These are phyloP conservation scores for Immersiella caudata DNA, from an alignment of 495 filamentous ascomycete genomes.

Conservation along the genomic window DNA sequence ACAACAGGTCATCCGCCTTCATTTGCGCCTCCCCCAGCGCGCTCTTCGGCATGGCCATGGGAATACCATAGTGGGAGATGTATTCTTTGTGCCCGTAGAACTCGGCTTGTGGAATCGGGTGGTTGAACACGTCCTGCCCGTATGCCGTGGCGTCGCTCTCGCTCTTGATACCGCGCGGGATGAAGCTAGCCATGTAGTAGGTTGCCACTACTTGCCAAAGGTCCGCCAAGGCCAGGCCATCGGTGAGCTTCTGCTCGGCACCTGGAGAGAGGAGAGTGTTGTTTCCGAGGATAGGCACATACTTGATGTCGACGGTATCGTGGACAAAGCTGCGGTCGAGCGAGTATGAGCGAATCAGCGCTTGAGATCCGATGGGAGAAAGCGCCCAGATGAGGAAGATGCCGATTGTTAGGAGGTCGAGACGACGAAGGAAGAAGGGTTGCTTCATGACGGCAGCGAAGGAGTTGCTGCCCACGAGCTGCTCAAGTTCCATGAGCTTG, in stretches of 20 bases:
- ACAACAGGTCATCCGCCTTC: neutral
- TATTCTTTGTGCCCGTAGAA: neutral
- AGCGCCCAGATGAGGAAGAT: slow-evolving; percentile 20
- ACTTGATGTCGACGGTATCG: neutral
- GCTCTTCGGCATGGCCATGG: neutral
- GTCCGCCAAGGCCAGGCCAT: neutral
- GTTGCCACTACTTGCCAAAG: slow-evolving; percentile 7
- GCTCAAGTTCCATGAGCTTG: slow-evolving; percentile 23
- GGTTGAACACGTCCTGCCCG: slow-evolving; percentile 15
- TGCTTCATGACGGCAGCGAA: slow-evolving; percentile 21
- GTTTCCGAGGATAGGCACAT: slow-evolving; percentile 1
- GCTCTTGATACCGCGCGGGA: neutral
- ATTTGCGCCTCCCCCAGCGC: neutral
- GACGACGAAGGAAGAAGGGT: slow-evolving; percentile 16
- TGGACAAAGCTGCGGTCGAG: neutral
- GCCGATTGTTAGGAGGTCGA: slow-evolving; percentile 12
- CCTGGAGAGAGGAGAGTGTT: slow-evolving; percentile 15
- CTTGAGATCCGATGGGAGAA: slow-evolving; percentile 18
- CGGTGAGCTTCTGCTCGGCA: neutral
- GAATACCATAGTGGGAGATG: neutral
- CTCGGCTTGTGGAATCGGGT: neutral
- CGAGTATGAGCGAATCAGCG: slow-evolving; percentile 5
- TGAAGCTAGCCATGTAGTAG: slow-evolving; percentile 2
- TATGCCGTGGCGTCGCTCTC: neutral
- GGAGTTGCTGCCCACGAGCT: slow-evolving; percentile 23